phyloP scores from a whole-genome alignment of 2,329 filamentous ascomycete species.

The Coniochaeta pulveracea region DNA sequence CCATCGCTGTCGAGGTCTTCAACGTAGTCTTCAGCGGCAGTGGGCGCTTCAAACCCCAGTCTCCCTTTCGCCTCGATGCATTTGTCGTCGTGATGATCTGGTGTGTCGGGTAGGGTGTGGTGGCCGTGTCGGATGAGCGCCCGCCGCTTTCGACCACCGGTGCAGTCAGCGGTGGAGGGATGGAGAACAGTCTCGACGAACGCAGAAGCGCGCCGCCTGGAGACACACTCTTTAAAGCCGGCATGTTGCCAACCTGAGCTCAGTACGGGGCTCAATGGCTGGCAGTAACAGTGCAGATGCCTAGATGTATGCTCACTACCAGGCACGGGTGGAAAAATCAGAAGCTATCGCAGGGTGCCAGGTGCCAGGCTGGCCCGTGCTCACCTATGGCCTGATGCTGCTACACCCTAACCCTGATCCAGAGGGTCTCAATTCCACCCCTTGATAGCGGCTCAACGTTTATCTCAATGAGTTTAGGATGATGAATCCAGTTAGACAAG shows the following conservation, averaged over 20 bases:
- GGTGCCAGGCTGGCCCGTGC: too few species aligned
- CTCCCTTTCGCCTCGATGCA: slow-evolving; percentile 62
- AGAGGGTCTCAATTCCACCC: too few species aligned
- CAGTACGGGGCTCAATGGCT: background rate
- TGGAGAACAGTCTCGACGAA: slow-evolving; percentile 78
- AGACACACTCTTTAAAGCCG: slow-evolving; percentile 28
- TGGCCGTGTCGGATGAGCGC: slow-evolving; percentile 54
- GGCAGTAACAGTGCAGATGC: too few species aligned
- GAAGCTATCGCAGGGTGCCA: too few species aligned
- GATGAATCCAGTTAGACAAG: too few species aligned
- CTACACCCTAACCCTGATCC: too few species aligned
- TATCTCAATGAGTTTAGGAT: too few species aligned
- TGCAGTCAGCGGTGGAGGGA: slow-evolving; percentile 63
- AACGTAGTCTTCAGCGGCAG: slow-evolving; percentile 68
- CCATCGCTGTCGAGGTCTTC: slow-evolving; percentile 59
- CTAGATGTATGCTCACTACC: too few species aligned
- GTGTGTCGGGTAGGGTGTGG: slow-evolving; percentile 66
- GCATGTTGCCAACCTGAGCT: slow-evolving; percentile 13
- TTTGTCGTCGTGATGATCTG: slow-evolving; percentile 72
- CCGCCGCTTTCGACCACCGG: slow-evolving; percentile 40
- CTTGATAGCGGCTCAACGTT: too few species aligned
- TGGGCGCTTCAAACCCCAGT: slow-evolving; percentile 87
- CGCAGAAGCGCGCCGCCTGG: slow-evolving; percentile 64
- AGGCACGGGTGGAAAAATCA: too few species aligned
- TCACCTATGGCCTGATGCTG: too few species aligned